A percentile compares a stretch with the other conserved stretches of the same genome.
Evolutionary conservation across 2,329 filamentous ascomycete genomes (phyloP).

Genomic region (Cercospora zeae-maydis): DNA sequence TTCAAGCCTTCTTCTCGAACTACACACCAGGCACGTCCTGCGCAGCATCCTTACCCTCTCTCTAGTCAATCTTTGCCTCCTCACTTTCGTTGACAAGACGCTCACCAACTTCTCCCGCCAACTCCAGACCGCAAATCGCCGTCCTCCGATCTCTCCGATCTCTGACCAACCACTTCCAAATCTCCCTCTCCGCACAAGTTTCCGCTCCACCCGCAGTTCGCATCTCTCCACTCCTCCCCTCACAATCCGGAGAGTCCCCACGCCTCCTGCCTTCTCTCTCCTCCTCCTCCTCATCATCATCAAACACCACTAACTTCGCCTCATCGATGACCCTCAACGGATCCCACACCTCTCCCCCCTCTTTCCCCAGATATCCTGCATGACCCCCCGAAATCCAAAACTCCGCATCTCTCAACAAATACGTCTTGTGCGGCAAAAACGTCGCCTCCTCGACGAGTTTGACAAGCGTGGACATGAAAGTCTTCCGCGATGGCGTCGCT

Average conservation of each 20-base stretch:
- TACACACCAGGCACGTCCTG: too few relatives aligned
- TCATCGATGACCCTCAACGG: slow-evolving; percentile 4
- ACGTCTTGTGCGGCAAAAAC: slow-evolving; percentile 62
- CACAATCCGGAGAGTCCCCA: neutral
- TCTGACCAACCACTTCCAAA: slow-evolving; percentile 6
- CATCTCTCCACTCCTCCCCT: neutral
- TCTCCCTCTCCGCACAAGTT: slow-evolving; percentile 8
- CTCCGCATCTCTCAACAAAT: slow-evolving; percentile 60
- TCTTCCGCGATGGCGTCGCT: slow-evolving; percentile 64
- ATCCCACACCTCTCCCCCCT: slow-evolving; percentile 1
- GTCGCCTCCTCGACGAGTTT: slow-evolving; percentile 41
- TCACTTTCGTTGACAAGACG: neutral
- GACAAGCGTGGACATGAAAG: slow-evolving; percentile 27
- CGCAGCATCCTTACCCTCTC: too few relatives aligned
- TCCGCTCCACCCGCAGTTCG: neutral
- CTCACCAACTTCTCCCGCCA: neutral
- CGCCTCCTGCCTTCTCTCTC: neutral
- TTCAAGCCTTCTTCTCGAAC: neutral
- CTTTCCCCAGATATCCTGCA: neutral
- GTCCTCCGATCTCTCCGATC: neutral
- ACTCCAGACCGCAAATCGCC: neutral
- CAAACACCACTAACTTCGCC: slow-evolving; percentile 6
- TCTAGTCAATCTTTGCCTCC: neutral
- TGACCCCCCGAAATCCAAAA: slow-evolving; percentile 44
- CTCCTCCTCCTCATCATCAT: neutral